These are phyloP conservation scores for Diaporthe aspalathi DNA, from an alignment of 2,329 filamentous ascomycete species.

Conservation along the genomic window DNA sequence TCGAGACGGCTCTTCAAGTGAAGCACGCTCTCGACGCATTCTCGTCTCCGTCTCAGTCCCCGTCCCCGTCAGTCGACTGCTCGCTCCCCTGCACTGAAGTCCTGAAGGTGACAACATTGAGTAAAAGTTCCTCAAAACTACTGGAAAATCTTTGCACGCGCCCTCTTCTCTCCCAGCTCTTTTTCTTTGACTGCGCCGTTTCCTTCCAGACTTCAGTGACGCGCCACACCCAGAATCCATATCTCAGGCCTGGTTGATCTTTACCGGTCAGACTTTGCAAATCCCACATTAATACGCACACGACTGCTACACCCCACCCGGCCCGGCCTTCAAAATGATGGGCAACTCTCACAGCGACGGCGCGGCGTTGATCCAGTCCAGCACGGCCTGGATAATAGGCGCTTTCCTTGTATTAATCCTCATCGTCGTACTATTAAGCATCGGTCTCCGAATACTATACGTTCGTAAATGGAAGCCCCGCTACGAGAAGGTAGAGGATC, in stretches of 20 bases:
- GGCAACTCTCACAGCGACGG: conserved; percentile 7
- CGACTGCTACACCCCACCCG: not conserved
- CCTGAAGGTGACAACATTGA: too few species aligned
- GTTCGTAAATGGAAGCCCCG: conserved; percentile 23
- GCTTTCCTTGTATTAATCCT: conserved; percentile 15
- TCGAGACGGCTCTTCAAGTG: not conserved
- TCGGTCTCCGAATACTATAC: conserved; percentile 4
- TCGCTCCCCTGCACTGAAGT: too few species aligned
- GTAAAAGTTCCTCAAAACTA: too few species aligned
- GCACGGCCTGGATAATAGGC: conserved; percentile 23
- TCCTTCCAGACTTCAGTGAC: not conserved
- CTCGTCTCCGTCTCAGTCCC: too few species aligned
- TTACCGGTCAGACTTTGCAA: not conserved
- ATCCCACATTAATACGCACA: not conserved
- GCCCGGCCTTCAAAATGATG: not conserved
- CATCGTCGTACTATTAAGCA: not conserved
- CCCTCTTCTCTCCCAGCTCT: too few species aligned
- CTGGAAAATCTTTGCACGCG: not conserved
- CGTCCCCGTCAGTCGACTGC: too few species aligned
- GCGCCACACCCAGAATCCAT: not conserved
- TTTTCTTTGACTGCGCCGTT: not conserved
- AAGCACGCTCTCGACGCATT: not conserved
- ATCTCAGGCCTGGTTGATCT: not conserved
- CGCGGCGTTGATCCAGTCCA: conserved; percentile 24
- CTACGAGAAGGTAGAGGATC: conserved; percentile 19